These are phyloP conservation scores for Epichloe hybrida DNA, from an alignment of 2,329 filamentous ascomycete species.

Conservation along the genomic window DNA sequence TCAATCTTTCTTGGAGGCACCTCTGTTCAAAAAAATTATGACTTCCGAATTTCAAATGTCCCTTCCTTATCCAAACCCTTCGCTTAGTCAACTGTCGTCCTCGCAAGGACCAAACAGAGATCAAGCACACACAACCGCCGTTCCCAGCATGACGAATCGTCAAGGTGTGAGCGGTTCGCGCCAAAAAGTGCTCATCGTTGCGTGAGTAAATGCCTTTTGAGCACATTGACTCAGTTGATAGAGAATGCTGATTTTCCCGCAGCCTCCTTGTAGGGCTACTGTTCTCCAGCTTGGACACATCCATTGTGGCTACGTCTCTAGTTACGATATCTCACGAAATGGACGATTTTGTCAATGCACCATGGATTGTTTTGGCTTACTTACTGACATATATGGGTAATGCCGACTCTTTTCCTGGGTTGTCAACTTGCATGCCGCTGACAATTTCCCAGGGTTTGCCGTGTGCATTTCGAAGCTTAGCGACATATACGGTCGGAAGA, in stretches of 20 bases:
- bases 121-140: background rate
- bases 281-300: constrained; percentile 43
- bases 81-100: constrained; percentile 17
- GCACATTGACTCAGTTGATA: background rate
- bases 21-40: constrained; percentile 9
- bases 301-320: constrained; percentile 44
- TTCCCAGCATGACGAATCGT: background rate
- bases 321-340: constrained; percentile 42
- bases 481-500: constrained; percentile 43
- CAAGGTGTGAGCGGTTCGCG: constrained; percentile 8
- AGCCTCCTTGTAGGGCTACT: constrained; percentile 39
- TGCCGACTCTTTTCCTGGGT: background rate
- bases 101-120: constrained; percentile 3
- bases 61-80: constrained; percentile 21
- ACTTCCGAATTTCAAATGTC: constrained; percentile 15
- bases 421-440: constrained; percentile 2
- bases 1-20: background rate
- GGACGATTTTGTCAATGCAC: constrained; percentile 34
- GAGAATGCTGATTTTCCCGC: background rate
- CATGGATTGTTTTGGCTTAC: constrained; percentile 43
- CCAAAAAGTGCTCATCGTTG: constrained; percentile 21
- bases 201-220: constrained; percentile 13
- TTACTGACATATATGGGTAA: constrained; percentile 42
- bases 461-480: constrained; percentile 45
- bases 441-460: constrained; percentile 31